These are phyloP conservation scores for Piromyces finnis DNA, from an alignment of 192 early-diverging fungal genomes.

Conservation along the genomic window DNA sequence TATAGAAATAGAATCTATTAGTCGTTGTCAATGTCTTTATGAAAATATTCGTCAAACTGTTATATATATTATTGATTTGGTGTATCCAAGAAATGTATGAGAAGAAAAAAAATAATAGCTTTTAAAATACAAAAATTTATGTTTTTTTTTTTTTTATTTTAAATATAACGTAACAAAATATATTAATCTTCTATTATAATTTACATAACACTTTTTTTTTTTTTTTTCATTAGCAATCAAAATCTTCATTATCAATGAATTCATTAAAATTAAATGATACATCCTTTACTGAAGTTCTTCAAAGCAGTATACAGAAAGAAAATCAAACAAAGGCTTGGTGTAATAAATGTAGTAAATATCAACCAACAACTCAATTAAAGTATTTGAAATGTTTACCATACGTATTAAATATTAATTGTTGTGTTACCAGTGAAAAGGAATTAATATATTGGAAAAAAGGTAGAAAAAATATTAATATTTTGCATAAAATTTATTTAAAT, in stretches of 20 bases:
- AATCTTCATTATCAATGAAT: not conserved
- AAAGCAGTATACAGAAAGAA: conserved; percentile 41
- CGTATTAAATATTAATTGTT: conserved; percentile 64
- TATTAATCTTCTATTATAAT: no score
- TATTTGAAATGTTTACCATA: conserved; percentile 44
- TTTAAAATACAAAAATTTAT: not conserved
- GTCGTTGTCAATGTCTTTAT: conserved; percentile 49
- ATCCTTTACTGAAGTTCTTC: conserved; percentile 27
- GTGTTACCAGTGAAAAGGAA: conserved; percentile 30
- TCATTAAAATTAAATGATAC: not conserved
- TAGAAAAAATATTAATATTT: no score
- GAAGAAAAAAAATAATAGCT: not conserved
- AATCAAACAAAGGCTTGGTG: conserved; percentile 75
- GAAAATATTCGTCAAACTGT: conserved; percentile 38
- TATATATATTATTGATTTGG: conserved; percentile 72
- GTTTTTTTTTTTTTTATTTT: conserved; percentile 2
- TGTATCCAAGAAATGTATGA: conserved; percentile 41
- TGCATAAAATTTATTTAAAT: no score
- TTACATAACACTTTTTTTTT: no score
- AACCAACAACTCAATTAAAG: conserved; percentile 55
- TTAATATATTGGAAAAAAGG: conserved; percentile 20
- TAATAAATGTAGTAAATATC: conserved; percentile 60
- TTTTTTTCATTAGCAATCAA: not conserved
- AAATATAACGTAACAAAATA: no score
- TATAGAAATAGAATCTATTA: conserved; percentile 34